Evolutionary conservation across 176 grass and related monocot genomes (phyloP).

Genomic region (Aegilops umbellulata): DNA sequence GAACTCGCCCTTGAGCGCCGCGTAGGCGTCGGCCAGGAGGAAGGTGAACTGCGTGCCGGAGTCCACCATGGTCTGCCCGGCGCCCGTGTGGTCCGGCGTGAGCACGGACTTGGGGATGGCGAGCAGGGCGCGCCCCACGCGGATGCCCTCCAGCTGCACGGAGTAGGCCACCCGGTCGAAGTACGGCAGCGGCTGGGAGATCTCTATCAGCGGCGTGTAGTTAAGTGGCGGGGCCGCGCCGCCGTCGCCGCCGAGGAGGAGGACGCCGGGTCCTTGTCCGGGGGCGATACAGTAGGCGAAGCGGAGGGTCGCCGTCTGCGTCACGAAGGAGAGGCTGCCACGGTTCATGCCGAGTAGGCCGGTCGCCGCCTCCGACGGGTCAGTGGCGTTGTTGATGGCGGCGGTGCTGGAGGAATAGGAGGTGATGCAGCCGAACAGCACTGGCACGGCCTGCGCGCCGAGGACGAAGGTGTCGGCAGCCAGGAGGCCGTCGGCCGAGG

Average conservation of each 20-base stretch:
- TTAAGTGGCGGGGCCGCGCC: conserved; percentile 30
- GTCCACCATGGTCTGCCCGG: conserved; percentile 86
- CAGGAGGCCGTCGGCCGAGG: conserved; percentile 57
- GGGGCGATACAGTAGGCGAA: conserved; percentile 82
- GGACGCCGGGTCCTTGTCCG: conserved; percentile 48
- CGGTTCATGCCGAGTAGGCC: conserved; percentile 87
- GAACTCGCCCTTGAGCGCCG: conserved; percentile 64
- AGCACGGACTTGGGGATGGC: conserved; percentile 71
- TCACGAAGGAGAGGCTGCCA: conserved; percentile 75
- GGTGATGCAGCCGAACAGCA: conserved; percentile 72
- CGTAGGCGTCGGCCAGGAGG: conserved; percentile 68
- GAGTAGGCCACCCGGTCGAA: conserved; percentile 84
- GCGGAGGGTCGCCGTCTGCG: conserved; percentile 54
- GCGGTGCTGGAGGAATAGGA: conserved; percentile 42
- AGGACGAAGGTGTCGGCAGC: conserved; percentile 60
- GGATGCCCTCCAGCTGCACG: conserved; percentile 80
- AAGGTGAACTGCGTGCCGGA: conserved; percentile 90
- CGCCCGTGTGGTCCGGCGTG: conserved; percentile 79
- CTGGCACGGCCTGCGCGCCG: conserved; percentile 20
- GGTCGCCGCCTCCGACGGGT: conserved; percentile 4
- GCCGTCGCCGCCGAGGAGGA: conserved; percentile 58
- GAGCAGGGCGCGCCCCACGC: conserved; percentile 49
- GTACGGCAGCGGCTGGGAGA: conserved; percentile 72
- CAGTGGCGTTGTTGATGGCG: background rate
- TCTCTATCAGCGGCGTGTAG: conserved; percentile 70